Base-by-base conservation (phyloP, 192 early-diverging fungal genomes). In the Coemansia sp. region DNA sequence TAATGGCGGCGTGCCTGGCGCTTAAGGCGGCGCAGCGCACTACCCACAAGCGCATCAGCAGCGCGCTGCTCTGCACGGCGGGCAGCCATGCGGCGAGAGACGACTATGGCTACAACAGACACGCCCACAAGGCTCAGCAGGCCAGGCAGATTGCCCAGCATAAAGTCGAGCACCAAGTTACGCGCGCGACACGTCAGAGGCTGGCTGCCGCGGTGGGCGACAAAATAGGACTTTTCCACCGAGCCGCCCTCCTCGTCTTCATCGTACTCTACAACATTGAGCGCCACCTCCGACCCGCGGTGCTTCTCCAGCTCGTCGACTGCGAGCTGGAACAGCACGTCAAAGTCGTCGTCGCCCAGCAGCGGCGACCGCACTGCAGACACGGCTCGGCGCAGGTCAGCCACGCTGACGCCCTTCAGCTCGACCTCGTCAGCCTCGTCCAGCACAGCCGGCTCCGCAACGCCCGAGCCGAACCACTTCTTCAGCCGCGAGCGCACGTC, bases 1-100 rank as follows among this genome's bases (percentile, higher is more conserved):
- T 82, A 84, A 53, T 88, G 80, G 0, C 73, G 68, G 16, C 81
- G 82, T 0, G 85, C 85, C 73, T 89, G 83, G 28, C 84, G 81
- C 68, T 74, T 69, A 11, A 87, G 82, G n/a, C 82, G 73, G 17
- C 52, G 63, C 53, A 87, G 63, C 11, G 84, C 77, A 23, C 69
- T 66, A 44, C 64, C 63, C 21, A 84, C 86, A 38, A 87, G 77
- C 26, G 66, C 73, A 21, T 79, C 84, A 3, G 83, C 84, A 1
- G 77, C 73, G 1, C 64, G 63, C 16, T 50, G 26, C 69, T 87
- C 78, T 1, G 84, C 71, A 19, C 74, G 63, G 63, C 63, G 50
- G 11, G 74, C 72, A 10, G 73, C 69, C 26, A 76, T 32, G 47
- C 78, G 69, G 23, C 85, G 72, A 46, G 63, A 66, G 17, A 57